Evolutionary conservation across 148 eudicot species (phyloP).

Genomic region (Rhododendron henanense): DNA sequence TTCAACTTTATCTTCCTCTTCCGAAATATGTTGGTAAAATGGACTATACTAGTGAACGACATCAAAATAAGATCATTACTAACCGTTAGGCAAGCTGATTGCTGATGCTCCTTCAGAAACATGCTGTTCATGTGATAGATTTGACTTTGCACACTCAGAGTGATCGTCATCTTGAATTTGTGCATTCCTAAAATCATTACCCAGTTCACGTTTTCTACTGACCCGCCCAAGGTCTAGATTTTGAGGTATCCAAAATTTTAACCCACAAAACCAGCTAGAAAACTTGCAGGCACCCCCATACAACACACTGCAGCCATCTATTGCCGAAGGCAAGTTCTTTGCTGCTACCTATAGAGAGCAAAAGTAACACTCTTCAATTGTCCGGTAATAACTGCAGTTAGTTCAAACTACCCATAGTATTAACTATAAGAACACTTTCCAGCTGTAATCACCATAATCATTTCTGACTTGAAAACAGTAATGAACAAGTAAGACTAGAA

Average conservation of each 20-base stretch:
- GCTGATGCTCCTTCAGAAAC: constrained; percentile 16
- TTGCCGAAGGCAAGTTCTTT: constrained; percentile 1
- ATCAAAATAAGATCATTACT: background rate
- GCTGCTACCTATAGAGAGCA: constrained; percentile 13
- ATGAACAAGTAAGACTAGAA: background rate
- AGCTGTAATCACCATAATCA: background rate
- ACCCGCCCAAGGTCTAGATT: constrained; percentile 13
- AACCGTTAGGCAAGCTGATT: constrained; percentile 12
- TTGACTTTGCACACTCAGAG: background rate
- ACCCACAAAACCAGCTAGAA: constrained; percentile 15
- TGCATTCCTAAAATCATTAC: constrained; percentile 10
- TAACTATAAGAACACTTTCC: background rate
- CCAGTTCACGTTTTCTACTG: constrained; percentile 21
- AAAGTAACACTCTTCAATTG: background rate
- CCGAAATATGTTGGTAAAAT: background rate
- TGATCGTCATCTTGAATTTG: constrained; percentile 13
- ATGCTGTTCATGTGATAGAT: background rate
- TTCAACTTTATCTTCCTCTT: background rate
- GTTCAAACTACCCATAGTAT: background rate
- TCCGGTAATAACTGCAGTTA: background rate
- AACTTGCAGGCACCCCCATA: constrained; percentile 15
- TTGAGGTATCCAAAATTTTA: constrained; percentile 15
- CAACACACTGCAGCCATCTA: constrained; percentile 12
- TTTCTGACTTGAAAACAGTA: background rate
- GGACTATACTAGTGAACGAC: background rate